Conservation (phyloP, 2,329 filamentous ascomycete genomes). For the Phaeophleospora eucalypticola region DNA sequence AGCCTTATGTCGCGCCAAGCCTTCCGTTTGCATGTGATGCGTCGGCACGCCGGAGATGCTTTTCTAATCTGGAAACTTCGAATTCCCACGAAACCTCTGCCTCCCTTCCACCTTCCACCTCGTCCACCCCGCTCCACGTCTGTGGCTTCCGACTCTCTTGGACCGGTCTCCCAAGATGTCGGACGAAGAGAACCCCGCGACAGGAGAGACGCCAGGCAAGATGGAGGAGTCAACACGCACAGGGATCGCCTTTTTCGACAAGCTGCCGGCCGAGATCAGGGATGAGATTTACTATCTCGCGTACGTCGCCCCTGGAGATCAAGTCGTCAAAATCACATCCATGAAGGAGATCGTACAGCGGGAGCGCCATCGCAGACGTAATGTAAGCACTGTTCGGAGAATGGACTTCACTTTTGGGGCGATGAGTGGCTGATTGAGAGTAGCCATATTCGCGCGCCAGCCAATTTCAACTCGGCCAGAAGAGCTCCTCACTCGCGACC, state of each 20-base stretch:
- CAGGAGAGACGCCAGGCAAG: background rate
- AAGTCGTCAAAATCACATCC: background rate
- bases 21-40: background rate
- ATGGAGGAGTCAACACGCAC: background rate
- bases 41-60: background rate
- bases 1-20: background rate
- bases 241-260: background rate
- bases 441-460: too few relatives aligned
- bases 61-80: background rate
- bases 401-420: too few relatives aligned
- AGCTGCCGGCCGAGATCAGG: background rate
- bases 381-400: too few relatives aligned
- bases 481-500: too few relatives aligned
- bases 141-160: too few relatives aligned
- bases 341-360: background rate
- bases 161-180: too few relatives aligned
- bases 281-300: background rate
- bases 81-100: background rate
- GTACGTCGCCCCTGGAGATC: background rate
- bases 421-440: too few relatives aligned
- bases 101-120: background rate
- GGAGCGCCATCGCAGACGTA: too few relatives aligned
- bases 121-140: too few relatives aligned
- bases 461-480: too few relatives aligned
- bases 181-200: background rate